Evolutionary conservation across 2,329 filamentous ascomycete species (phyloP).

Genomic region (Xylaria multiplex): DNA sequence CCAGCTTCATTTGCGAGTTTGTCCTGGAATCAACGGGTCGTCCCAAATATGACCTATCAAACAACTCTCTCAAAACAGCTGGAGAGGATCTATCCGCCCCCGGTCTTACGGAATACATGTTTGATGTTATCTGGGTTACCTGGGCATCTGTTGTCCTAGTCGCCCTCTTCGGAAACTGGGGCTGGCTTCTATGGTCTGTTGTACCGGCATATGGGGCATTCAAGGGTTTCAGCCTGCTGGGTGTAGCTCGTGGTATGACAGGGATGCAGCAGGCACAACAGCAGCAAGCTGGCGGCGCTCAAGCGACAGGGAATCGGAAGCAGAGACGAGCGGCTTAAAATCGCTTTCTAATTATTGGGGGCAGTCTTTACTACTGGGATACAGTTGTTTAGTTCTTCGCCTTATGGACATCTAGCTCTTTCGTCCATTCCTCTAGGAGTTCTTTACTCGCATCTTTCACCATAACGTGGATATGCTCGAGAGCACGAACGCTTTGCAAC

Average conservation of each 20-base stretch:
- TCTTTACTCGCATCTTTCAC: constrained; percentile 65
- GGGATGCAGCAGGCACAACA: constrained; percentile 54
- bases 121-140: constrained; percentile 95
- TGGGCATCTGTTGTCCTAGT: constrained; percentile 81
- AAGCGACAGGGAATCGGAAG: constrained; percentile 60
- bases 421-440: constrained; percentile 64
- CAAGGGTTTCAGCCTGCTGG: constrained; percentile 64
- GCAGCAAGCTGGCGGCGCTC: constrained; percentile 47
- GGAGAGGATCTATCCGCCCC: constrained; percentile 90
- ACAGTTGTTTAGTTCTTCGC: constrained; percentile 34
- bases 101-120: constrained; percentile 97
- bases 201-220: constrained; percentile 67
- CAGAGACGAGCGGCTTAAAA: constrained; percentile 63
- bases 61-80: constrained; percentile 74
- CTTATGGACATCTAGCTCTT: constrained; percentile 55
- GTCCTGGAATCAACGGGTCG: constrained; percentile 86
- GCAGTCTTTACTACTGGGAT: not conserved
- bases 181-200: constrained; percentile 65
- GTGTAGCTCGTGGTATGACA: constrained; percentile 65
- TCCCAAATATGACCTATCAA: constrained; percentile 73
- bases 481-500: constrained; percentile 84
- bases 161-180: constrained; percentile 82
- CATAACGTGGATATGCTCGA: constrained; percentile 90
- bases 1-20: constrained; percentile 82
- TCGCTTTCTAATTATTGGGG: not conserved